Conservation (phyloP, 805 yeast species). For the Lachancea fermentati region DNA sequence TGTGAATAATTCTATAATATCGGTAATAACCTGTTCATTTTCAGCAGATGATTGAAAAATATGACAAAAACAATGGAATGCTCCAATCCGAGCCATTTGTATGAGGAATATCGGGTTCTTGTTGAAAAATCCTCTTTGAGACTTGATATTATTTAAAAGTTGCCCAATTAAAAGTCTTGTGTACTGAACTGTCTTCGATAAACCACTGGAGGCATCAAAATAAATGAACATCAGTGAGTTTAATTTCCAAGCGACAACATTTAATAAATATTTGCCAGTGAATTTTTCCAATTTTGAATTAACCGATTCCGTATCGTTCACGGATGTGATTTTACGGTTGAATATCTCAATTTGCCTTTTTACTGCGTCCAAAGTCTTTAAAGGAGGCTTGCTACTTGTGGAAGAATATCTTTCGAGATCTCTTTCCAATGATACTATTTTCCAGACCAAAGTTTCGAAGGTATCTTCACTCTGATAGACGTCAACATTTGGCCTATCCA, state of each 20-base stretch:
- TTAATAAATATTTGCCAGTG: slow-evolving; percentile 16
- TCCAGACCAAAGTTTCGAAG: slow-evolving; percentile 29
- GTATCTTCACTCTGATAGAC: slow-evolving; percentile 25
- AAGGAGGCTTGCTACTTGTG: slow-evolving; percentile 21
- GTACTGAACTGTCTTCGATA: slow-evolving; percentile 16
- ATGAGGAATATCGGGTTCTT: slow-evolving; percentile 23
- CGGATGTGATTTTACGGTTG: slow-evolving; percentile 11
- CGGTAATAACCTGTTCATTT: slow-evolving; percentile 17
- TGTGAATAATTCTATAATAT: slow-evolving; percentile 18
- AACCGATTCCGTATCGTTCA: slow-evolving; percentile 11
- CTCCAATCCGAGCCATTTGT: slow-evolving; percentile 16
- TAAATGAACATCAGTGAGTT: slow-evolving; percentile 20
- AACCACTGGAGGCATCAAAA: slow-evolving; percentile 17
- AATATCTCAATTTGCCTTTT: slow-evolving; percentile 20
- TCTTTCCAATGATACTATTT: slow-evolving; percentile 28
- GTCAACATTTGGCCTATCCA: slow-evolving; percentile 21
- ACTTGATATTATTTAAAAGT: slow-evolving; percentile 17
- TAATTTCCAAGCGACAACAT: slow-evolving; percentile 26
- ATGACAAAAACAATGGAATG: slow-evolving; percentile 24
- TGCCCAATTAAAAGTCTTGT: slow-evolving; percentile 18
- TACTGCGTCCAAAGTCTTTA: slow-evolving; percentile 27
- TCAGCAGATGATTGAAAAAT: slow-evolving; percentile 18
- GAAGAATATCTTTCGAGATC: slow-evolving; percentile 23
- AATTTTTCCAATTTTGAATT: slow-evolving; percentile 24
- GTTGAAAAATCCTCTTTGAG: slow-evolving; percentile 14